phyloP scores from a whole-genome alignment of 768 basidiomycete genomes.

The Boletus subparvulus region DNA sequence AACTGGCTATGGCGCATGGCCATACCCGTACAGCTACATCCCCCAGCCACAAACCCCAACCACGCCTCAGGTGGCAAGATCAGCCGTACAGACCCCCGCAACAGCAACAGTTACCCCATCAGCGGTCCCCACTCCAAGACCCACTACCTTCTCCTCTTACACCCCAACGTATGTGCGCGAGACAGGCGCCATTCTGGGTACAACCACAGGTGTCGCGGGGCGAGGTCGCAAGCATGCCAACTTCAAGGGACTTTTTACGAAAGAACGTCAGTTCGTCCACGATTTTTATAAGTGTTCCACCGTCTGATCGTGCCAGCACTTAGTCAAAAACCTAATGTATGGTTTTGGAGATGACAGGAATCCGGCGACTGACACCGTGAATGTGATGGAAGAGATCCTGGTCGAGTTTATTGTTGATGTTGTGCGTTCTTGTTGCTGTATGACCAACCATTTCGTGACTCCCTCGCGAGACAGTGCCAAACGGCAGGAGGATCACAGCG shows the following conservation, averaged over 20 bases:
- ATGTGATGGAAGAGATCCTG: slow-evolving; percentile 91
- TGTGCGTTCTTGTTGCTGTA: slow-evolving; percentile 47
- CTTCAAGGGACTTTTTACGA: slow-evolving; percentile 72
- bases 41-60: slow-evolving; percentile 37
- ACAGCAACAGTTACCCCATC: slow-evolving; percentile 33
- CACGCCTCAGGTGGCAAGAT: slow-evolving; percentile 28
- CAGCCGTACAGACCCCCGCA: slow-evolving; percentile 30
- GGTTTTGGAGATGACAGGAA: slow-evolving; percentile 92
- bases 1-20: slow-evolving; percentile 67
- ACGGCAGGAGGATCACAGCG: slow-evolving; percentile 67
- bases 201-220: slow-evolving; percentile 41
- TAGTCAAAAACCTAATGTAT: slow-evolving; percentile 87
- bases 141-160: slow-evolving; percentile 57
- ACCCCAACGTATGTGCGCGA: slow-evolving; percentile 54
- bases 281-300: background rate
- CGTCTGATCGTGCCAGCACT: slow-evolving; percentile 12
- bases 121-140: slow-evolving; percentile 32
- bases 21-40: slow-evolving; percentile 65
- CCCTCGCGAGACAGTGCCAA: slow-evolving; percentile 54
- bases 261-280: slow-evolving; percentile 61
- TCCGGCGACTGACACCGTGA: slow-evolving; percentile 83
- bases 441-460: slow-evolving; percentile 2
- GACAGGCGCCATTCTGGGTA: slow-evolving; percentile 35
- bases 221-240: slow-evolving; percentile 66
- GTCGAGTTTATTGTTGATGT: slow-evolving; percentile 89